phyloP scores from a whole-genome alignment of 306 rosid species.

The Castanospermum australe region DNA sequence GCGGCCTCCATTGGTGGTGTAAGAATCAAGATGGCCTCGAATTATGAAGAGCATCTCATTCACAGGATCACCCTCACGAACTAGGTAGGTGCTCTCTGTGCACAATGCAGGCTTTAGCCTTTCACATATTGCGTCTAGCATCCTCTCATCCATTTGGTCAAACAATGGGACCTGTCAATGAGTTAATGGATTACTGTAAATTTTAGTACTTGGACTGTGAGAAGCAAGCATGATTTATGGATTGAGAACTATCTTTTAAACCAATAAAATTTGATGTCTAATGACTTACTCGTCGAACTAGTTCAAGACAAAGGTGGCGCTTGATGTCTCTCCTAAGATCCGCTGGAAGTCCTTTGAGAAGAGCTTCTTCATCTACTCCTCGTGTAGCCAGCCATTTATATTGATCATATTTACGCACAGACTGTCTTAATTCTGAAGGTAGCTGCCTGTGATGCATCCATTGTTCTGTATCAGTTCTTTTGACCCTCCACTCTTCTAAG shows the following conservation, averaged over 20 bases:
- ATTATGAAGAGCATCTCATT: conserved; percentile 82
- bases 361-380: conserved; percentile 76
- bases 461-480: conserved; percentile 76
- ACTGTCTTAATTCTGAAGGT: conserved; percentile 61
- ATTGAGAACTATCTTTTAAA: not conserved
- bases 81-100: conserved; percentile 64
- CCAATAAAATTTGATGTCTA: not conserved
- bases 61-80: conserved; percentile 84
- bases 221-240: not conserved
- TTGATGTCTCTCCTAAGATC: conserved; percentile 83
- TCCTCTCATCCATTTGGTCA: conserved; percentile 84
- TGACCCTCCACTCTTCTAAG: conserved; percentile 85
- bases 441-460: conserved; percentile 90
- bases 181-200: not conserved
- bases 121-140: conserved; percentile 85
- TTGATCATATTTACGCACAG: conserved; percentile 69
- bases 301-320: conserved; percentile 85
- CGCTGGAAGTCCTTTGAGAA: conserved; percentile 62
- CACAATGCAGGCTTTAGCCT: conserved; percentile 70
- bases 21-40: conserved; percentile 76
- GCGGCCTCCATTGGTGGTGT: conserved; percentile 88
- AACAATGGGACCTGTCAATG: conserved; percentile 65
- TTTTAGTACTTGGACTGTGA: not conserved
- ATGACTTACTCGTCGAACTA: conserved; percentile 67
- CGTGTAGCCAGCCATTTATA: conserved; percentile 83